These are phyloP conservation scores for Guadua angustifolia DNA, from an alignment of 176 grass and related monocot genomes.

Conservation along the genomic window DNA sequence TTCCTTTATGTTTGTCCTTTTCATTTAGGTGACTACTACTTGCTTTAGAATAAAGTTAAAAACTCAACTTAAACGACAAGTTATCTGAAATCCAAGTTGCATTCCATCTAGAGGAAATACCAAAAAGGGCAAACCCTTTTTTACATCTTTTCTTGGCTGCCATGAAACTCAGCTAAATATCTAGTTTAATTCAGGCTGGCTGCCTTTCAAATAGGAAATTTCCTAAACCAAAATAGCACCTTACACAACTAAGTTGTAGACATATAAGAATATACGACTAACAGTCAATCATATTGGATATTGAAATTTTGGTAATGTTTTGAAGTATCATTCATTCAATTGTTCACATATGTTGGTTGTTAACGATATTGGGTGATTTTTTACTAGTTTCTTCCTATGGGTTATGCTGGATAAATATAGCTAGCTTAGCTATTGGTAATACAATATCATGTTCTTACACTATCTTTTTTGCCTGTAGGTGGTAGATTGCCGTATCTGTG, in stretches of 20 bases:
- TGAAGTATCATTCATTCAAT: neutral
- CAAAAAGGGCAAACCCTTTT: neutral
- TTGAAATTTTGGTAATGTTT: neutral
- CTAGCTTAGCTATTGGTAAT: conserved; percentile 11
- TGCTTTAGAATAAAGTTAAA: conserved; percentile 1
- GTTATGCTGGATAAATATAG: conserved; percentile 8
- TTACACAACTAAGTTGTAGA: neutral
- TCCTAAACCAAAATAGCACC: conserved; percentile 12
- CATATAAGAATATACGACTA: neutral
- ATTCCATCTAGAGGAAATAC: neutral
- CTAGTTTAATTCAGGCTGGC: neutral
- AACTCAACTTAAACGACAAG: conserved; percentile 3
- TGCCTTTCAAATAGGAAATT: neutral
- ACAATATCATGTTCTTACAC: neutral
- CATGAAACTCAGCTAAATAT: neutral
- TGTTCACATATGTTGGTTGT: neutral
- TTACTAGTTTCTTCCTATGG: neutral
- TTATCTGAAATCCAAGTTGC: neutral
- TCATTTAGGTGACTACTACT: neutral
- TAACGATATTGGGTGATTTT: neutral
- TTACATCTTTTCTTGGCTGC: neutral
- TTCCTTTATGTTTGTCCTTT: neutral
- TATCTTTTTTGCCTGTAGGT: conserved; percentile 56
- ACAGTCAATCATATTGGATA: neutral
- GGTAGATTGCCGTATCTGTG: conserved; percentile 93